phyloP scores from a whole-genome alignment of 345 rosid species.

The Ricinus communis region DNA sequence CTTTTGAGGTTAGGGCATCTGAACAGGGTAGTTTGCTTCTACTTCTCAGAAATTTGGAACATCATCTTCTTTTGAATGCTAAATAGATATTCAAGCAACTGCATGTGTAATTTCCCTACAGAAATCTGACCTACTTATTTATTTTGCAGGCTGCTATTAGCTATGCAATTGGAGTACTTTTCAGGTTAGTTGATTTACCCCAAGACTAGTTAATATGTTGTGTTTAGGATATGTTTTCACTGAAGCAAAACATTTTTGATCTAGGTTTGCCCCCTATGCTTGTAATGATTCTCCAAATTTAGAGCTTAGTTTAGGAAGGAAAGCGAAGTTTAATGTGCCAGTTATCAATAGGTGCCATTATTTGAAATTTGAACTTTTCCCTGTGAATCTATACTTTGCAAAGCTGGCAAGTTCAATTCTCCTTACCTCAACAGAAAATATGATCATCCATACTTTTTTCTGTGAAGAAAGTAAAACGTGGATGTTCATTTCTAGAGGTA shows the following conservation, averaged over 20 bases:
- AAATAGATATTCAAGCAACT: not conserved
- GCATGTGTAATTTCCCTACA: slow-evolving; percentile 3
- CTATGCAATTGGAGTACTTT: slow-evolving; percentile 76
- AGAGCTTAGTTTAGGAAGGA: not conserved
- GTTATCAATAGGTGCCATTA: not conserved
- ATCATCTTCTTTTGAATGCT: not conserved
- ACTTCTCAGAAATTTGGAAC: not conserved
- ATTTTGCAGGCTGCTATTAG: slow-evolving; percentile 74
- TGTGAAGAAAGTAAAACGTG: not conserved
- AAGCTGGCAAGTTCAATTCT: not conserved
- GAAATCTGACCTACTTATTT: slow-evolving; percentile 21
- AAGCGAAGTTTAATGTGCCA: not conserved
- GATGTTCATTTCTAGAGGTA: not conserved
- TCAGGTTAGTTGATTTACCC: slow-evolving; percentile 56
- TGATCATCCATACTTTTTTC: not conserved
- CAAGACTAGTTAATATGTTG: not conserved
- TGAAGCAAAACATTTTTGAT: not conserved
- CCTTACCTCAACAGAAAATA: not conserved
- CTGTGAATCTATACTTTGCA: not conserved
- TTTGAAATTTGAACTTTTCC: not conserved
- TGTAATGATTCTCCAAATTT: not conserved
- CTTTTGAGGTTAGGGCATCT: not conserved
- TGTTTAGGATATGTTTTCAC: not conserved
- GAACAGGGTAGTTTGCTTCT: not conserved
- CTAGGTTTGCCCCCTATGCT: not conserved